A percentile compares a stretch with the other conserved stretches of the same genome.
Evolutionary conservation across 768 basidiomycete species (phyloP).

Genomic region (Pisolithus albus): DNA sequence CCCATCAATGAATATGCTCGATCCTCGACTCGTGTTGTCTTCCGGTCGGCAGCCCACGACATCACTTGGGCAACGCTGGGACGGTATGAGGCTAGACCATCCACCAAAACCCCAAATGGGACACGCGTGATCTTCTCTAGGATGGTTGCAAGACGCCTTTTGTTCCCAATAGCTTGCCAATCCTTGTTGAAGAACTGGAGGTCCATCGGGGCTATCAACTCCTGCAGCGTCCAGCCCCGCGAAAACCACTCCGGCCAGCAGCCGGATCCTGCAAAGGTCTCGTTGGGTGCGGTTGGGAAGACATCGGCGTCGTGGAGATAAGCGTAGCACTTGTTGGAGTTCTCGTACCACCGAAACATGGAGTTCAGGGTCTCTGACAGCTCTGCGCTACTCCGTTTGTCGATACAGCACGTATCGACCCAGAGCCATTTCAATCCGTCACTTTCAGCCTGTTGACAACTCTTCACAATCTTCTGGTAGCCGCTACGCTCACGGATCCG

Average conservation of each 20-base stretch:
- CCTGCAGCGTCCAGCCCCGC: slow-evolving; percentile 9
- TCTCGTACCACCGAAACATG: too few relatives aligned
- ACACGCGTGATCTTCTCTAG: not conserved
- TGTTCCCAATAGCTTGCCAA: slow-evolving; percentile 4
- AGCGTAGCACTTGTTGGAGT: too few relatives aligned
- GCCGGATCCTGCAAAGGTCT: not conserved
- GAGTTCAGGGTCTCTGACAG: too few relatives aligned
- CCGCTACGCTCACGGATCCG: not conserved
- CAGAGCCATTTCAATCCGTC: too few relatives aligned
- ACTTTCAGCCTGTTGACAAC: too few relatives aligned
- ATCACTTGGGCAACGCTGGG: slow-evolving; percentile 5
- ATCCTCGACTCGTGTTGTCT: slow-evolving; percentile 13
- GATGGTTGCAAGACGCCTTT: not conserved
- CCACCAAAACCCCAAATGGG: not conserved
- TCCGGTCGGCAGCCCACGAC: slow-evolving; percentile 12
- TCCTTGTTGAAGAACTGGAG: slow-evolving; percentile 11
- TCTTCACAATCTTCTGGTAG: not conserved
- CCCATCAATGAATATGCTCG: slow-evolving; percentile 12
- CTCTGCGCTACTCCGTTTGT: too few relatives aligned
- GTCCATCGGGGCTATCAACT: slow-evolving; percentile 10
- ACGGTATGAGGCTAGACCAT: too few relatives aligned
- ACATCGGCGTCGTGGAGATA: too few relatives aligned
- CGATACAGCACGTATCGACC: too few relatives aligned
- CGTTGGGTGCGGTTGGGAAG: not conserved
- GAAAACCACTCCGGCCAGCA: slow-evolving; percentile 10